phyloP scores from a whole-genome alignment of 208 protist species.

The Leishmania amazonensis region DNA sequence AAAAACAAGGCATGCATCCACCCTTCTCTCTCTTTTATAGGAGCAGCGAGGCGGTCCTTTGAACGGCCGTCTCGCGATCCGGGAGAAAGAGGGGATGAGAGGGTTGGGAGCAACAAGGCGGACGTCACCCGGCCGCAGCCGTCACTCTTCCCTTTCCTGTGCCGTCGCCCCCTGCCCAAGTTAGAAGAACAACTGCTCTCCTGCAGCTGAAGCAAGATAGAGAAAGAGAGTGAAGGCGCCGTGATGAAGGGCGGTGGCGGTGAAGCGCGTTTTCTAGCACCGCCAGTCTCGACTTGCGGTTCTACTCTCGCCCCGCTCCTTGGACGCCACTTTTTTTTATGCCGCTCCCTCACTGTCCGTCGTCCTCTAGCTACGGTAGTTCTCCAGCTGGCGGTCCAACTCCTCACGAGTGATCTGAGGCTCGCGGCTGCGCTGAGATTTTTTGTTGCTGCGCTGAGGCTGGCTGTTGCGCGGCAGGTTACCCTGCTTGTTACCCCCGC shows the following conservation, averaged over 20 bases:
- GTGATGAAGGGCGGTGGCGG: not conserved
- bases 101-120: not conserved
- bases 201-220: not conserved
- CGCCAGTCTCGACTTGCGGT: too few relatives aligned
- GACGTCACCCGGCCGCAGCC: not conserved
- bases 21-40: not conserved
- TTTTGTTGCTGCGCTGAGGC: constrained; percentile 6
- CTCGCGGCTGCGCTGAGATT: constrained; percentile 31
- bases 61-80: not conserved
- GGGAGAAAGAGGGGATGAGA: not conserved
- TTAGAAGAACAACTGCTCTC: not conserved
- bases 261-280: not conserved
- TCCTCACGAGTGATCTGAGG: constrained; percentile 46
- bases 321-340: not conserved
- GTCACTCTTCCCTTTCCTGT: not conserved
- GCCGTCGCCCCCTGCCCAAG: too few relatives aligned
- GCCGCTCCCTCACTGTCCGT: not conserved
- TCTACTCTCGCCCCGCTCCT: not conserved
- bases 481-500: constrained; percentile 1
- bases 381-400: constrained; percentile 84
- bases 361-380: constrained; percentile 60
- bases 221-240: not conserved
- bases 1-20: constrained; percentile 5
- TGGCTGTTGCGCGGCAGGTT: constrained; percentile 2
- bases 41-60: not conserved